These are phyloP conservation scores for Diaporthe caulivora DNA, from an alignment of 2,329 filamentous ascomycete genomes.

Conservation along the genomic window DNA sequence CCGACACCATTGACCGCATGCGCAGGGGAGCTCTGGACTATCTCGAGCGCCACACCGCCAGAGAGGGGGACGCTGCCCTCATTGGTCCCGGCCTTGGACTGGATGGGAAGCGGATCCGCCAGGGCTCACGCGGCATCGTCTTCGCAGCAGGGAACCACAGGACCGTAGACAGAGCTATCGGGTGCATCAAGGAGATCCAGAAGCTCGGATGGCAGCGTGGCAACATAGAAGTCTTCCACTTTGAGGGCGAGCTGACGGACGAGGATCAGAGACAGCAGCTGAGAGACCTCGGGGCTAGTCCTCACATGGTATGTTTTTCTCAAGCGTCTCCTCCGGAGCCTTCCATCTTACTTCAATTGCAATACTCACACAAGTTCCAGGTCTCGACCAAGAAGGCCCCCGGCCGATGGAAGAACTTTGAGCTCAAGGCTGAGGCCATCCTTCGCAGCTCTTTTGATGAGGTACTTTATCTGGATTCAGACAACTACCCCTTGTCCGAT, in stretches of 20 bases:
- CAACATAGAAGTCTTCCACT: slow-evolving; percentile 37
- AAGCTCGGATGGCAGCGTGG: slow-evolving; percentile 36
- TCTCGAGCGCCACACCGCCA: slow-evolving; percentile 24
- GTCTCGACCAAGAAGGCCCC: slow-evolving; percentile 36
- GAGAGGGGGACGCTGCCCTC: slow-evolving; percentile 28
- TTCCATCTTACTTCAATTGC: too few relatives aligned
- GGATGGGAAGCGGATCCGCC: slow-evolving; percentile 5
- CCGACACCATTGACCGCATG: slow-evolving; percentile 27
- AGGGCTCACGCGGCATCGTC: slow-evolving; percentile 35
- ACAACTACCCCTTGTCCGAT: slow-evolving; percentile 37
- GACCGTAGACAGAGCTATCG: slow-evolving; percentile 33
- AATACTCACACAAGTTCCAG: not conserved
- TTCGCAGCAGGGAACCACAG: slow-evolving; percentile 37
- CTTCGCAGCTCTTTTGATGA: slow-evolving; percentile 38
- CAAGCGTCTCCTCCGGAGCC: too few relatives aligned
- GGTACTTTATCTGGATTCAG: slow-evolving; percentile 40
- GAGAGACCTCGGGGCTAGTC: slow-evolving; percentile 29
- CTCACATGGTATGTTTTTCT: slow-evolving; percentile 29
- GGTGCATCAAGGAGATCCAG: slow-evolving; percentile 33
- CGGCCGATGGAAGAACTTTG: slow-evolving; percentile 39
- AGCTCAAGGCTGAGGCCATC: slow-evolving; percentile 39
- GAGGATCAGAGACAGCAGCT: slow-evolving; percentile 27
- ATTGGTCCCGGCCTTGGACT: slow-evolving; percentile 30
- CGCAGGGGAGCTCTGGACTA: slow-evolving; percentile 28
- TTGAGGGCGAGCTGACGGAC: slow-evolving; percentile 37